Percentiles rank a stretch among this genome's conserved stretches.
Evolutionary conservation across 495 filamentous ascomycete genomes (phyloP).

Genomic region (Trichoderma gamsii): DNA sequence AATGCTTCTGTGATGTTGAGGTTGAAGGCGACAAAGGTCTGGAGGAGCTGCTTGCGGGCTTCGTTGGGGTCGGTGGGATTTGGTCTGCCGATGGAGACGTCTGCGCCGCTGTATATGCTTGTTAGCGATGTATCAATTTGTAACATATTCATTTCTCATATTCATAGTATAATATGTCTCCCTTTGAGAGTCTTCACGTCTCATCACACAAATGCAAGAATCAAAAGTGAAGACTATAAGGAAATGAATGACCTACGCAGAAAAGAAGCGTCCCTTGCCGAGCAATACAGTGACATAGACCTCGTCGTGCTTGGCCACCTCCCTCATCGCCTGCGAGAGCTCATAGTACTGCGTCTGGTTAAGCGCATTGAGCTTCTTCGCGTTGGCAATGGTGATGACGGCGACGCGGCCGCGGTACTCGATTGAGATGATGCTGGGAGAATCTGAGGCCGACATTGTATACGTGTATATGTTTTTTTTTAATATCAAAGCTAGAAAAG

Average conservation of each 20-base stretch:
- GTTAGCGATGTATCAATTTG: too few species aligned
- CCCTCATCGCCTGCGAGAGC: conserved; percentile 60
- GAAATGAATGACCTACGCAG: conserved; percentile 59
- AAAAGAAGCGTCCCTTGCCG: conserved; percentile 86
- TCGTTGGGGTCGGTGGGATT: conserved; percentile 27
- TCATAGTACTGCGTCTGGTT: conserved; percentile 66
- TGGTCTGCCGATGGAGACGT: conserved; percentile 52
- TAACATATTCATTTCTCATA: background rate
- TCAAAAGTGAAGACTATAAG: background rate
- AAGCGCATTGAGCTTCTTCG: conserved; percentile 85
- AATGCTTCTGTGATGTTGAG: conserved; percentile 83
- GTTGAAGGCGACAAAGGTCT: conserved; percentile 75
- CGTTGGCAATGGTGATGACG: conserved; percentile 80
- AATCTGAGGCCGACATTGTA: background rate
- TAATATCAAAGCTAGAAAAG: too few species aligned
- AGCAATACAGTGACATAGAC: conserved; percentile 84
- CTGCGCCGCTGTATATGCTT: conserved; percentile 59
- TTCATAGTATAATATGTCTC: background rate
- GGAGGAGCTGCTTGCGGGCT: conserved; percentile 48
- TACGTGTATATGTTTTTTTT: background rate
- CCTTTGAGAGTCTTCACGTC: too few species aligned
- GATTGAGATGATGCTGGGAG: conserved; percentile 25
- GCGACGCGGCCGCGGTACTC: conserved; percentile 66
- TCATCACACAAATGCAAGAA: background rate
- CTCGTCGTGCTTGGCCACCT: conserved; percentile 69